Evolutionary conservation across 2,329 filamentous ascomycete species (phyloP).

Genomic region (Lachnum nothofagi): DNA sequence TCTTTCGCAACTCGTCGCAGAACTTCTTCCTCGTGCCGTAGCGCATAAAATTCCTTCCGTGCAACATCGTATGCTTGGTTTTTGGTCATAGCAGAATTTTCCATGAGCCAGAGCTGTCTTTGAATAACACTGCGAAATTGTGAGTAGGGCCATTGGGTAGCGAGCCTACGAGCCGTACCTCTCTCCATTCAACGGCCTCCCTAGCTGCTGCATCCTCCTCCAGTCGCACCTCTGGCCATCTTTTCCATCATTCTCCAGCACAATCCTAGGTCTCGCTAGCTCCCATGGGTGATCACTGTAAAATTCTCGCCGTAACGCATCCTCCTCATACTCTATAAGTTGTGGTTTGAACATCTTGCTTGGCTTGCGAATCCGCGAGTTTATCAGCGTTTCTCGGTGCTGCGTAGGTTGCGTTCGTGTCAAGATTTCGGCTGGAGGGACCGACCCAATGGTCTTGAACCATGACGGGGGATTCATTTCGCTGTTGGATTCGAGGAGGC

Average conservation of each 20-base stretch:
- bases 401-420: conserved; percentile 48
- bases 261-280: conserved; percentile 76
- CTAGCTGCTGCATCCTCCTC: conserved; percentile 69
- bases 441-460: conserved; percentile 31
- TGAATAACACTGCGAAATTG: conserved; percentile 70
- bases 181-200: conserved; percentile 75
- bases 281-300: conserved; percentile 97
- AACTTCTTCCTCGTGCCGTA: conserved; percentile 78
- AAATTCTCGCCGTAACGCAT: conserved; percentile 73
- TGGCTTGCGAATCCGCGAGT: conserved; percentile 50
- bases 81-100: conserved; percentile 55
- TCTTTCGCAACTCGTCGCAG: conserved; percentile 78
- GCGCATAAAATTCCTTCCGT: conserved; percentile 82
- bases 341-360: conserved; percentile 78
- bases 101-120: conserved; percentile 80
- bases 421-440: conserved; percentile 54
- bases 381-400: conserved; percentile 35
- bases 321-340: conserved; percentile 74
- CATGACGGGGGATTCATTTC: conserved; percentile 34
- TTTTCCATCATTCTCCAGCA: conserved; percentile 80
- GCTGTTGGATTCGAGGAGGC: conserved; percentile 41
- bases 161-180: conserved; percentile 48
- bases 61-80: conserved; percentile 77
- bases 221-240: conserved; percentile 74
- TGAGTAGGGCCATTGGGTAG: conserved; percentile 11